Percentiles rank a stretch among this genome's conserved stretches.
Evolutionary conservation across 2,329 filamentous ascomycete genomes (phyloP).

Genomic region (Clarireedia sp.): DNA sequence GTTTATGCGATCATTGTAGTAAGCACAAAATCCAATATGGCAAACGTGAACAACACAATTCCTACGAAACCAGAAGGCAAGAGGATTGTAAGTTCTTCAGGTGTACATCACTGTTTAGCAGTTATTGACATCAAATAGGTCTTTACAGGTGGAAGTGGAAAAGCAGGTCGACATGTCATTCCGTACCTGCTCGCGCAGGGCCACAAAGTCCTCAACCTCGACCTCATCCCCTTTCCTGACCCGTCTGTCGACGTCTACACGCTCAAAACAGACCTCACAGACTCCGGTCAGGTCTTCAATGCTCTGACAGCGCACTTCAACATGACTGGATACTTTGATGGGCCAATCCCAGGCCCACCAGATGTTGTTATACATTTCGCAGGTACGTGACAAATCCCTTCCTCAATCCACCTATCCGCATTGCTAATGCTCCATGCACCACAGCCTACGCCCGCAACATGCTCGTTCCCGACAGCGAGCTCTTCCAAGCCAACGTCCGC

Average conservation of each 20-base stretch:
- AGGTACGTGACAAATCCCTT: constrained; percentile 42
- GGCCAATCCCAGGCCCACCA: constrained; percentile 36
- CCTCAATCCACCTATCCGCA: no score
- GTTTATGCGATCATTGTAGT: no score
- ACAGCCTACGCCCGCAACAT: constrained; percentile 52
- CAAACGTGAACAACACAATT: neutral
- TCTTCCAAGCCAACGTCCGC: constrained; percentile 46
- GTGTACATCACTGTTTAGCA: neutral
- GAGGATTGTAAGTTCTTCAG: neutral
- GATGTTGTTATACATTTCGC: constrained; percentile 51
- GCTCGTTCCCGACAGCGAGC: constrained; percentile 53
- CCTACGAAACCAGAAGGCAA: neutral
- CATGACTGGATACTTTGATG: constrained; percentile 35
- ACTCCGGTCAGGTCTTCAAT: constrained; percentile 34
- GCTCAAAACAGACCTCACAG: constrained; percentile 31
- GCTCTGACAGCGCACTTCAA: constrained; percentile 42
- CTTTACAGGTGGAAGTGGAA: constrained; percentile 32
- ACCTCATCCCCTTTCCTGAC: constrained; percentile 28
- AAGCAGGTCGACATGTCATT: constrained; percentile 32
- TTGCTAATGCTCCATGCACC: constrained; percentile 32
- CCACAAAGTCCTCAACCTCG: constrained; percentile 33
- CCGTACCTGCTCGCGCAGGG: constrained; percentile 28
- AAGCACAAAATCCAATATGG: neutral
- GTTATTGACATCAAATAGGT: constrained; percentile 16
- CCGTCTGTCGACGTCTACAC: constrained; percentile 27